Evolutionary conservation across 768 basidiomycete genomes (phyloP).

Genomic region (Exsudoporus frostii): DNA sequence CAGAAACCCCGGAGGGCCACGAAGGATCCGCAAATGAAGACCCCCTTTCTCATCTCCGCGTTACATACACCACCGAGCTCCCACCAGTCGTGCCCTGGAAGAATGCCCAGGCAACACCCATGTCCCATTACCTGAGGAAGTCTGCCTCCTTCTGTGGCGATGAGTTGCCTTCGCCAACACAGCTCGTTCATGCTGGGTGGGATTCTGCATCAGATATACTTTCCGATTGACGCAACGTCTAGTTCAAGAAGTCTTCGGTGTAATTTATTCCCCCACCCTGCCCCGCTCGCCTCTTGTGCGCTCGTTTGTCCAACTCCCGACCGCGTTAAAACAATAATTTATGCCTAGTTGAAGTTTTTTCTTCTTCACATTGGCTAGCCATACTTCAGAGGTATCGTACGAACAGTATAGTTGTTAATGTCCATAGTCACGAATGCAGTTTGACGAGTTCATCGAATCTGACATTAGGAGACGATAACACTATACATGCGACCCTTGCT

Average conservation of each 20-base stretch:
- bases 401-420: conserved; percentile 31
- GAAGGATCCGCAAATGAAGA: conserved; percentile 31
- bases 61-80: conserved; percentile 34
- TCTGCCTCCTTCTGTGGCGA: conserved; percentile 39
- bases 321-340: conserved; percentile 26
- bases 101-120: conserved; percentile 32
- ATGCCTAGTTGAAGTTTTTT: conserved; percentile 16
- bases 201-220: conserved; percentile 47
- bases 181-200: conserved; percentile 56
- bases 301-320: conserved; percentile 18
- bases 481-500: conserved; percentile 12
- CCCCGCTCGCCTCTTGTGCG: conserved; percentile 8
- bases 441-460: conserved; percentile 12
- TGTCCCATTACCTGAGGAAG: conserved; percentile 38
- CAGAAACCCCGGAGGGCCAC: conserved; percentile 32
- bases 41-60: conserved; percentile 35
- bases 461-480: conserved; percentile 22
- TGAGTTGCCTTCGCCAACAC: conserved; percentile 43
- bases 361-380: conserved; percentile 9
- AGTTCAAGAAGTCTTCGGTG: conserved; percentile 6
- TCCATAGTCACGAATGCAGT: conserved; percentile 25
- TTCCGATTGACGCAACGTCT: conserved; percentile 28
- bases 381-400: conserved; percentile 15
- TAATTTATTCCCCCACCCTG: conserved; percentile 23
- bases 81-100: conserved; percentile 34